These are phyloP conservation scores for Salix brachista DNA, from an alignment of 345 rosid species.

Conservation along the genomic window DNA sequence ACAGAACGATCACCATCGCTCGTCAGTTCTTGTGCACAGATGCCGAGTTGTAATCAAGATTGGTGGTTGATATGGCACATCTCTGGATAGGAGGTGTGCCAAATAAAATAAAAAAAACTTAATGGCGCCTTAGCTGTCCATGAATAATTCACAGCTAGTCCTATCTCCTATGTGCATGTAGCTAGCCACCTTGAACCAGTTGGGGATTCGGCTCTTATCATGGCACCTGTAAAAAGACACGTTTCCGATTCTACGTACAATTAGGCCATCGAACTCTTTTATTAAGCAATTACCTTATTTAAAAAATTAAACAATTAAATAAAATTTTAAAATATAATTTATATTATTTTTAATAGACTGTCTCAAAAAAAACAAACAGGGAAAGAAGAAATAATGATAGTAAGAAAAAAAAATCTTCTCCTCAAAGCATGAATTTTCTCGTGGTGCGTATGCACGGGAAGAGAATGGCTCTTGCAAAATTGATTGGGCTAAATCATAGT, in stretches of 20 bases:
- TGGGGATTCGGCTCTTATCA: neutral
- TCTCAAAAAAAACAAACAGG: too few species aligned
- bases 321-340: too few species aligned
- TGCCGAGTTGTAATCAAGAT: neutral
- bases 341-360: too few species aligned
- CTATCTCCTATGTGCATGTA: neutral
- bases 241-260: neutral
- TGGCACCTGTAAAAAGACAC: neutral
- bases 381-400: too few species aligned
- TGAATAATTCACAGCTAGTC: neutral
- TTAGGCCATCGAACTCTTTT: neutral
- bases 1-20: neutral
- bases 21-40: neutral
- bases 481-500: too few species aligned
- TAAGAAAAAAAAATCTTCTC: too few species aligned
- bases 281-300: too few species aligned
- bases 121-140: constrained; percentile 1
- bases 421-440: too few species aligned
- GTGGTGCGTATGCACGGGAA: too few species aligned
- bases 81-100: neutral
- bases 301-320: too few species aligned
- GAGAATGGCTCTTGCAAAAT: too few species aligned
- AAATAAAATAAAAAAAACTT: neutral
- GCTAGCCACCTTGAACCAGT: neutral
- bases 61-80: neutral